Evolutionary conservation across 2,329 filamentous ascomycete genomes (phyloP).

Genomic region (Ascocoryne sarcoides): DNA sequence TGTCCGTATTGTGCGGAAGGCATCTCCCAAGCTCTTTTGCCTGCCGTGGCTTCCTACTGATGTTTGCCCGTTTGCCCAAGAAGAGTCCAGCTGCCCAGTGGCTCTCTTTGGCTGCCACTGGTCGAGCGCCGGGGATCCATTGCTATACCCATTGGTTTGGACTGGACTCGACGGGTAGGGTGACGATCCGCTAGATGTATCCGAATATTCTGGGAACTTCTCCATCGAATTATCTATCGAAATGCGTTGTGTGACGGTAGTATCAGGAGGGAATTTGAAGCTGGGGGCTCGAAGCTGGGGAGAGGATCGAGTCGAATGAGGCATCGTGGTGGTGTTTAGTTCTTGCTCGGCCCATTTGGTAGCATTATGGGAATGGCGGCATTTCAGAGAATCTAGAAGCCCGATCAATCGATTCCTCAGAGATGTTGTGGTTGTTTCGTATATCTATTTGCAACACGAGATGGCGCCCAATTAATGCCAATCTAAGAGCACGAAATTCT

Average conservation of each 20-base stretch:
- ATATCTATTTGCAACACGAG: slow-evolving; percentile 9
- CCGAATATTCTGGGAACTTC: slow-evolving; percentile 49
- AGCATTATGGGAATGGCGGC: slow-evolving; percentile 8
- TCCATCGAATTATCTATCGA: slow-evolving; percentile 35
- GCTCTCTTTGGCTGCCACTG: slow-evolving; percentile 55
- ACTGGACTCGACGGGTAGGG: slow-evolving; percentile 16
- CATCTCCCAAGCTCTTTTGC: slow-evolving; percentile 83
- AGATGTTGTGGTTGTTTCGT: neutral
- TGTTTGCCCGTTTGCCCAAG: slow-evolving; percentile 18
- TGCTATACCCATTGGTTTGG: slow-evolving; percentile 21
- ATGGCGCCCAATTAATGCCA: too few species aligned
- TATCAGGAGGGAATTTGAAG: slow-evolving; percentile 25
- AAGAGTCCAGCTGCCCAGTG: slow-evolving; percentile 26
- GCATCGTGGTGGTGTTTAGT: slow-evolving; percentile 27
- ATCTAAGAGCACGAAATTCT: neutral
- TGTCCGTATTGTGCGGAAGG: slow-evolving; percentile 73
- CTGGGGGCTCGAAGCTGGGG: slow-evolving; percentile 28
- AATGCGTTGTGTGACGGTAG: slow-evolving; percentile 12
- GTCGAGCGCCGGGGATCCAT: slow-evolving; percentile 33
- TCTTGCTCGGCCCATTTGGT: slow-evolving; percentile 8
- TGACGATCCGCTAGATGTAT: slow-evolving; percentile 27
- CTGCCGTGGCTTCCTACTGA: slow-evolving; percentile 42
- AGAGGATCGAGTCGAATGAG: slow-evolving; percentile 34
- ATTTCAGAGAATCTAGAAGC: slow-evolving; percentile 1
- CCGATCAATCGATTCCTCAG: too few species aligned